These are phyloP conservation scores for Cryphonectria japonica DNA, from an alignment of 2,329 filamentous ascomycete genomes.

Conservation along the genomic window DNA sequence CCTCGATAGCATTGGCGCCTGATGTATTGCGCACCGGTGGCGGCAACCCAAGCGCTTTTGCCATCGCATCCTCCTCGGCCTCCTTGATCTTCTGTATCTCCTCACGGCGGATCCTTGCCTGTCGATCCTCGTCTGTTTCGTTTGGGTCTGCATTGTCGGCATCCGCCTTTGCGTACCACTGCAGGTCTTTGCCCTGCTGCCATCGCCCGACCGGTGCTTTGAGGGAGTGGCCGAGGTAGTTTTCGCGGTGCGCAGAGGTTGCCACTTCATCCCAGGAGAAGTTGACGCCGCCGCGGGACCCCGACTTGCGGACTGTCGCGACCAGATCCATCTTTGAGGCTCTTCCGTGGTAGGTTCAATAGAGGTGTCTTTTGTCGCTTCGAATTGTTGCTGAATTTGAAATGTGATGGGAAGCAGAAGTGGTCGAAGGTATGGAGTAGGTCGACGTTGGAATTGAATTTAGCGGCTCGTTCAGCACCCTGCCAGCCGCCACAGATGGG, in stretches of 20 bases:
- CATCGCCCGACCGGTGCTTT: constrained; percentile 92
- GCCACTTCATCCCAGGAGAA: constrained; percentile 98
- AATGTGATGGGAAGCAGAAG: not conserved
- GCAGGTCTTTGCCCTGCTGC: constrained; percentile 75
- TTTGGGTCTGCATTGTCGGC: constrained; percentile 50
- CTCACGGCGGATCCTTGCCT: constrained; percentile 67
- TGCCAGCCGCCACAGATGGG: not conserved
- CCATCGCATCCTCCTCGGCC: constrained; percentile 89
- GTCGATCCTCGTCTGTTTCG: constrained; percentile 63
- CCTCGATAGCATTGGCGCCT: constrained; percentile 70
- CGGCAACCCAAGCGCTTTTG: constrained; percentile 79
- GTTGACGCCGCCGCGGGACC: constrained; percentile 90
- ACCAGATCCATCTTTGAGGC: constrained; percentile 78
- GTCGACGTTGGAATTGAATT: not conserved
- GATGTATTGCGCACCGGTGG: constrained; percentile 63
- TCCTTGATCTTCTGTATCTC: constrained; percentile 85
- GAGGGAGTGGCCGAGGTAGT: constrained; percentile 83
- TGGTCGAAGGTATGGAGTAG: not conserved
- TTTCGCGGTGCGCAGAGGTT: constrained; percentile 84
- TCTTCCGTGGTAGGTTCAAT: not conserved
- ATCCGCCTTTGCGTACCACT: constrained; percentile 67
- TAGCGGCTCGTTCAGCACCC: not conserved
- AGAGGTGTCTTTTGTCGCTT: not conserved
- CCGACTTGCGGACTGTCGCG: constrained; percentile 85
- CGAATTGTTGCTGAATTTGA: not conserved